These are phyloP conservation scores for Sporothrix pallida DNA, from an alignment of 2,329 filamentous ascomycete genomes.

Conservation along the genomic window DNA sequence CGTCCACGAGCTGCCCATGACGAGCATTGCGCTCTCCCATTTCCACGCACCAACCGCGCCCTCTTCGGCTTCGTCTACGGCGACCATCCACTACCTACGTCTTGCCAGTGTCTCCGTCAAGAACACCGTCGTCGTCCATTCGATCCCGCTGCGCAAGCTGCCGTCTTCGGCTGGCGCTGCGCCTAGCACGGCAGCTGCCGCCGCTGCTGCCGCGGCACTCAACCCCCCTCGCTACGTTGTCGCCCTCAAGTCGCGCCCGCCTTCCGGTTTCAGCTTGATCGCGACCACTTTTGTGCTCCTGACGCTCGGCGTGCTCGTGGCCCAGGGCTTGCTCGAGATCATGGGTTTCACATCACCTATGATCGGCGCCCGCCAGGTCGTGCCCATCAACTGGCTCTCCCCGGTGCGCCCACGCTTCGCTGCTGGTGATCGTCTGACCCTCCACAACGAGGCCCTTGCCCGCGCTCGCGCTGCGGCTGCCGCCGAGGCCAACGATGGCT, in stretches of 20 bases:
- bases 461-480: not conserved
- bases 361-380: constrained; percentile 60
- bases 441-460: constrained; percentile 10
- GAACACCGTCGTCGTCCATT: constrained; percentile 80
- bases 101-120: constrained; percentile 82
- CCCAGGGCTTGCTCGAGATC: constrained; percentile 69
- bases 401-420: constrained; percentile 22
- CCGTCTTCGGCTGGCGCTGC: constrained; percentile 46
- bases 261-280: constrained; percentile 59
- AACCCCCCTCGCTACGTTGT: constrained; percentile 71
- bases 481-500: not conserved
- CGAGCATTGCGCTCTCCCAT: constrained; percentile 62
- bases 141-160: constrained; percentile 67
- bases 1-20: constrained; percentile 64
- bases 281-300: constrained; percentile 62
- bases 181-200: constrained; percentile 46
- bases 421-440: constrained; percentile 22
- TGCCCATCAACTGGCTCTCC: constrained; percentile 54
- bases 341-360: constrained; percentile 62
- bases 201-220: constrained; percentile 9
- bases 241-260: constrained; percentile 60
- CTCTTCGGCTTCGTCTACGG: constrained; percentile 33
- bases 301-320: constrained; percentile 65
- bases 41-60: constrained; percentile 55
- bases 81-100: constrained; percentile 67